Percentiles rank a stretch among this genome's conserved stretches.
These are phyloP conservation scores for Lentinula raphanica DNA, from an alignment of 768 basidiomycete species.

Conservation along the genomic window DNA sequence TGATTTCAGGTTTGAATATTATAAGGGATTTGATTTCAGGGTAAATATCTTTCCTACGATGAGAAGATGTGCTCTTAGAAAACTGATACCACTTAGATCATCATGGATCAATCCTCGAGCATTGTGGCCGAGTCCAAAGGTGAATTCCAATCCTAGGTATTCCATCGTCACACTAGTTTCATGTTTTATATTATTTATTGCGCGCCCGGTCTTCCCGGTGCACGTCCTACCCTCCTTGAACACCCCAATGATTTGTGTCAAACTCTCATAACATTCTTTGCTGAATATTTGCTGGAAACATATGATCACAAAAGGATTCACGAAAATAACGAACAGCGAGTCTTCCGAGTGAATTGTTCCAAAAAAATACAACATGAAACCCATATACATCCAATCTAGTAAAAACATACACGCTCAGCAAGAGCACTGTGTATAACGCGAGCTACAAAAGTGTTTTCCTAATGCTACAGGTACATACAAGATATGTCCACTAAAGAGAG, in stretches of 20 bases:
- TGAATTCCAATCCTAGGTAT: neutral
- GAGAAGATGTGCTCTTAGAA: neutral
- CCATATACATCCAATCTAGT: too few relatives aligned
- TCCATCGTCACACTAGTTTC: neutral
- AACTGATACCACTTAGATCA: neutral
- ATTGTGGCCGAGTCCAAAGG: neutral
- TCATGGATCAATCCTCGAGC: neutral
- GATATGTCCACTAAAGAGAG: conserved; percentile 3
- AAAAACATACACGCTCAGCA: neutral
- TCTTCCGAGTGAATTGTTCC: too few relatives aligned
- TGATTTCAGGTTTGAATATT: neutral
- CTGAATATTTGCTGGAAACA: too few relatives aligned
- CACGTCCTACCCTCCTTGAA: too few relatives aligned
- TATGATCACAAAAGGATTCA: too few relatives aligned
- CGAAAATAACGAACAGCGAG: too few relatives aligned
- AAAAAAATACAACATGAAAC: too few relatives aligned
- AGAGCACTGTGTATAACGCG: neutral
- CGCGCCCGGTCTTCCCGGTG: too few relatives aligned
- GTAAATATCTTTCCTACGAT: neutral
- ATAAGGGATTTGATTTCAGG: neutral
- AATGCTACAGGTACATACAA: neutral
- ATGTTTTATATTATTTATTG: neutral
- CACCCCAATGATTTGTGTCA: too few relatives aligned
- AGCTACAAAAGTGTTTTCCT: neutral
- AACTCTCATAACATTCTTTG: too few relatives aligned